Percentiles rank a stretch among this genome's conserved stretches.
Evolutionary conservation across 208 protist species (phyloP).

Genomic region (Blastocrithidia nonstop): DNA sequence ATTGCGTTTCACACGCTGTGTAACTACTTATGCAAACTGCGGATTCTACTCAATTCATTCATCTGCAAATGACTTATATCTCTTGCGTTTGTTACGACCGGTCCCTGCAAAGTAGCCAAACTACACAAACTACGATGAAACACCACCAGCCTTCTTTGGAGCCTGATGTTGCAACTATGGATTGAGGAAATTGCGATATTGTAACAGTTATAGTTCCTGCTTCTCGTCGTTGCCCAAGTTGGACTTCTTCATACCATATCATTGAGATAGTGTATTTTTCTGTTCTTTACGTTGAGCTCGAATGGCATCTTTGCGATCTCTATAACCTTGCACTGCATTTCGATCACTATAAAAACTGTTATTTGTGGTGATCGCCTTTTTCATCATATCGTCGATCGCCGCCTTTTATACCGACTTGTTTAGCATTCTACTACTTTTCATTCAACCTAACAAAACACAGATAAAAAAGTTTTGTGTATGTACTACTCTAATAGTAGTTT

Average conservation of each 20-base stretch:
- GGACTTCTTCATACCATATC: conserved; percentile 73
- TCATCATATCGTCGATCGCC: conserved; percentile 62
- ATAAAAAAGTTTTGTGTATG: not conserved
- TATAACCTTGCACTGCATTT: conserved; percentile 45
- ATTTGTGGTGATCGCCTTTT: conserved; percentile 65
- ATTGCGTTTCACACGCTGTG: conserved; percentile 59
- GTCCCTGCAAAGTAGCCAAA: conserved; percentile 71
- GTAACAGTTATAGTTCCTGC: conserved; percentile 71
- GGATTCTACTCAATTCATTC: conserved; percentile 82
- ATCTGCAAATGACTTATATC: conserved; percentile 76
- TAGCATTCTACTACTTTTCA: not conserved
- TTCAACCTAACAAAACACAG: not conserved
- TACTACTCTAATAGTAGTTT: not conserved
- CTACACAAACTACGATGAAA: conserved; percentile 56
- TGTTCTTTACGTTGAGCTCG: conserved; percentile 42
- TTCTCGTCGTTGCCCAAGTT: conserved; percentile 29
- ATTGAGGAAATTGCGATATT: conserved; percentile 81
- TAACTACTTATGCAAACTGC: conserved; percentile 49
- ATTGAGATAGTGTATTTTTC: conserved; percentile 67
- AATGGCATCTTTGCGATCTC: conserved; percentile 57
- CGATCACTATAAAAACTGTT: conserved; percentile 38
- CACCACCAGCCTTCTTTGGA: conserved; percentile 42
- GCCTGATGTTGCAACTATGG: conserved; percentile 59
- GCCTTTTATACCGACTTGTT: conserved; percentile 2
- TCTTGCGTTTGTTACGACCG: conserved; percentile 55